These are phyloP conservation scores for Fusarium humuli DNA, from an alignment of 2,329 filamentous ascomycete genomes.

Conservation along the genomic window DNA sequence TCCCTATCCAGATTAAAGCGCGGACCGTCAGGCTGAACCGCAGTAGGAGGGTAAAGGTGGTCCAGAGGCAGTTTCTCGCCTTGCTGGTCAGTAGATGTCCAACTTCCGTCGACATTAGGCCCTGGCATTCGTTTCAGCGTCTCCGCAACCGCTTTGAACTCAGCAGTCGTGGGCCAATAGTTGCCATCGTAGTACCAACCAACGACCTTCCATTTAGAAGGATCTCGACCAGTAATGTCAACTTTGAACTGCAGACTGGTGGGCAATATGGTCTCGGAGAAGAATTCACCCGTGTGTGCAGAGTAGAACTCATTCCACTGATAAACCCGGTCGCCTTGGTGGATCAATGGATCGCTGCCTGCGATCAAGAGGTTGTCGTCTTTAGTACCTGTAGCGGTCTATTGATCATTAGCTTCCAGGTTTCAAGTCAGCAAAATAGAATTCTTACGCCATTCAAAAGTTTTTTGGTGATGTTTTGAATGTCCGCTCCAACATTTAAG, in stretches of 20 bases:
- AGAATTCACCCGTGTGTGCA: constrained; percentile 46
- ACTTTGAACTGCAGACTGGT: constrained; percentile 58
- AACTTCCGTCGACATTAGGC: constrained; percentile 15
- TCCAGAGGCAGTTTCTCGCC: constrained; percentile 11
- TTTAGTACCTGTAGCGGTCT: constrained; percentile 28
- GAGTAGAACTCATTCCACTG: constrained; percentile 62
- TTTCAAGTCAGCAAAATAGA: rapidly evolving
- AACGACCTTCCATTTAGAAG: constrained; percentile 61
- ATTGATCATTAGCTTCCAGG: neutral
- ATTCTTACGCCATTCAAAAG: constrained; percentile 31
- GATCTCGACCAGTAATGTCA: constrained; percentile 64
- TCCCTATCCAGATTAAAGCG: constrained; percentile 24
- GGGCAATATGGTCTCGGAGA: constrained; percentile 59
- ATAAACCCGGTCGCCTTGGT: constrained; percentile 55
- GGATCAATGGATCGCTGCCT: constrained; percentile 48
- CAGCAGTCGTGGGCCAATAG: constrained; percentile 64
- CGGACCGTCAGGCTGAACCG: constrained; percentile 21
- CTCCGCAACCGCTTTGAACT: neutral
- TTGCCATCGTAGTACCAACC: constrained; percentile 67
- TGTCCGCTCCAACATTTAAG: constrained; percentile 3
- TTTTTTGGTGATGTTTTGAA: constrained; percentile 25
- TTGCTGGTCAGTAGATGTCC: constrained; percentile 27
- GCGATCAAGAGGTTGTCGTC: constrained; percentile 28
- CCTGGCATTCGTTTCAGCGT: neutral
- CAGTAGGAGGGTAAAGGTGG: constrained; percentile 8